Percentiles rank a stretch among this genome's conserved stretches.
Evolutionary conservation across 2,329 filamentous ascomycete genomes (phyloP).

Genomic region (Amphichorda felina): DNA sequence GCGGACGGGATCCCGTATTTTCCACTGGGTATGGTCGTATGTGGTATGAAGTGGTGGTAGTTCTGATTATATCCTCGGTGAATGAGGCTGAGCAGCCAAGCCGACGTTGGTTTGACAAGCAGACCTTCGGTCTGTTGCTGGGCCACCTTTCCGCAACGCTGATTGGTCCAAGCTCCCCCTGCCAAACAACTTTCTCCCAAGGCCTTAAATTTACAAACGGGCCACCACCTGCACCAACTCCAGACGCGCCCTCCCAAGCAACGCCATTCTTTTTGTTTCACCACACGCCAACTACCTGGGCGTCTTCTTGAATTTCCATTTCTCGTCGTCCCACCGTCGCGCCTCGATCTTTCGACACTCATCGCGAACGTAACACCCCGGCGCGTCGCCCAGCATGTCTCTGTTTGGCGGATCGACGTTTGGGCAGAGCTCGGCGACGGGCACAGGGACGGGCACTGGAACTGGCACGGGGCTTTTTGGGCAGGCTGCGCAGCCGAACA

Average conservation of each 20-base stretch:
- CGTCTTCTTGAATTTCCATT: not conserved
- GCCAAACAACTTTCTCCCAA: not conserved
- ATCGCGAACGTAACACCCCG: not conserved
- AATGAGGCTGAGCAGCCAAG: too few relatives aligned
- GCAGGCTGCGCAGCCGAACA: slow-evolving; percentile 2
- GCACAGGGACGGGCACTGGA: slow-evolving; percentile 5
- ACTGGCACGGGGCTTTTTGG: slow-evolving; percentile 5
- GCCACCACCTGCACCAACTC: not conserved
- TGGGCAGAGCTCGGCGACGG: slow-evolving; percentile 2
- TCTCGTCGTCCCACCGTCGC: not conserved
- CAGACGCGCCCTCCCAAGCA: slow-evolving; percentile 6
- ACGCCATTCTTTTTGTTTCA: not conserved
- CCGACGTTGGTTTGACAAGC: too few relatives aligned
- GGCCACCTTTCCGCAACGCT: slow-evolving; percentile 6
- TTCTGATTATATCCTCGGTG: too few relatives aligned
- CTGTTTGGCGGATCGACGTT: slow-evolving; percentile 8
- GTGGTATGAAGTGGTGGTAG: too few relatives aligned
- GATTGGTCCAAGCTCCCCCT: slow-evolving; percentile 21
- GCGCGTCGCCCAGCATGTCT: slow-evolving; percentile 13
- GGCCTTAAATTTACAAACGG: not conserved
- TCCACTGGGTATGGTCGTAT: too few relatives aligned
- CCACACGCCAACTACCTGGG: too few relatives aligned
- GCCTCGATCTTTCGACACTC: too few relatives aligned
- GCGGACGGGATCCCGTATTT: too few relatives aligned
- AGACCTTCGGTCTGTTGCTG: too few relatives aligned